These are phyloP conservation scores for Penicillium sp. DNA, from an alignment of 2,329 filamentous ascomycete species.

Conservation along the genomic window DNA sequence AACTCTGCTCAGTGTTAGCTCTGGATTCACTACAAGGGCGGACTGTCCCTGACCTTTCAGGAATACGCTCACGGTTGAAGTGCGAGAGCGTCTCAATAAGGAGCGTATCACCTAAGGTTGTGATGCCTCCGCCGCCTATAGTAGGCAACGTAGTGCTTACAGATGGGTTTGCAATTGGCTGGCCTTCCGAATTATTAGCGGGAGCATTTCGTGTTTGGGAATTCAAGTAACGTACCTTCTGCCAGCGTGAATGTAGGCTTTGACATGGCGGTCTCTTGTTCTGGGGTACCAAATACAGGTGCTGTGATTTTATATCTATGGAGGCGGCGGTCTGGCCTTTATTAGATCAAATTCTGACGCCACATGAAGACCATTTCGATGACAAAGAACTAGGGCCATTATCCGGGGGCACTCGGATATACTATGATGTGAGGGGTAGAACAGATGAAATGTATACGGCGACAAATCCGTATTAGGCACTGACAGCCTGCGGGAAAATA, in stretches of 20 bases:
- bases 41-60: constrained; percentile 50
- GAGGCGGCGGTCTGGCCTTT: no score
- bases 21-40: not conserved
- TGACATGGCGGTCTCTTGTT: constrained; percentile 8
- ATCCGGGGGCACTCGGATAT: no score
- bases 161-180: constrained; percentile 28
- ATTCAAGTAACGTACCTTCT: constrained; percentile 25
- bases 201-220: not conserved
- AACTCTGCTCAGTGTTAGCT: constrained; percentile 36
- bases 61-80: constrained; percentile 66
- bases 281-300: no score
- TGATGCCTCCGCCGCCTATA: constrained; percentile 42
- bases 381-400: no score
- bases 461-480: no score
- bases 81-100: constrained; percentile 65
- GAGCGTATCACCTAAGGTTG: constrained; percentile 61
- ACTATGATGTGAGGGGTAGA: no score
- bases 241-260: constrained; percentile 31
- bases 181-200: constrained; percentile 22
- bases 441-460: no score
- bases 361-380: no score
- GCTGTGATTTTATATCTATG: no score
- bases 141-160: constrained; percentile 29
- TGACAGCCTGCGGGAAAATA: no score
- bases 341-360: no score